Evolutionary conservation across 257 asterid genomes (phyloP), one percentile per base, ranked within the genome.

Genomic region (Solanum corneliomulleri): DNA sequence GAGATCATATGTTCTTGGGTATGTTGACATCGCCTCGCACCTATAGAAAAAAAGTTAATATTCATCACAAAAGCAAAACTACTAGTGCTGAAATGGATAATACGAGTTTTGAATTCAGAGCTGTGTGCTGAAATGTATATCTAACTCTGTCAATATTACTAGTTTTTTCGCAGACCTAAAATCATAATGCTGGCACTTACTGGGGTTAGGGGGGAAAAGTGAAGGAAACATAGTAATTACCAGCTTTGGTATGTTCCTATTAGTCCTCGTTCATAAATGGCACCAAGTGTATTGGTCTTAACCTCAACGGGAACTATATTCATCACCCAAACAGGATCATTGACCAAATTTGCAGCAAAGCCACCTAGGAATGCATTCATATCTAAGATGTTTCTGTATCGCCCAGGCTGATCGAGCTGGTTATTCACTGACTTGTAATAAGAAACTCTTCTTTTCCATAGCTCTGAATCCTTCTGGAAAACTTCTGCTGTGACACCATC

Each of bases 11-110:
- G 98, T 94, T 91, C 99, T 90, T 3, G 99, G 98, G 85, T 96
- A 96, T 4, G 98, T 94, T 33, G 98, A 96, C 98, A 96, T 94
- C 16, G 98, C 98, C 88, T 94, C 96, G 37, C 98, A 96, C 98
- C 98, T 95, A 33, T 14, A 47, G 2, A 21, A 68, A 56, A 14
- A 68, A 81, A 62, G 42, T 56, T 21, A 5, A 21, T 9, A 49
- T 23, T 49, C 52, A 49, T 60, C 77, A 56, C 25, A 25, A 35
- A 23, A 44, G 47, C 6, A 27, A 60, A 83, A 83, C n/a, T 9
- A 6, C 25, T 1, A 35, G 25, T 2, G 2, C 44, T 1, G 39
- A 5, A 37, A 37, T 47, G 14, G 56, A 13, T 14, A 47, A 47
- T 35, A 83, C 7, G 20, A 42, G 21, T 21, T 83, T 21, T 33